A percentile compares a stretch with the other conserved stretches of the same genome.
Conservation (phyloP, 225 moss, liverwort and hornwort species). For the Neckera pumila region DNA sequence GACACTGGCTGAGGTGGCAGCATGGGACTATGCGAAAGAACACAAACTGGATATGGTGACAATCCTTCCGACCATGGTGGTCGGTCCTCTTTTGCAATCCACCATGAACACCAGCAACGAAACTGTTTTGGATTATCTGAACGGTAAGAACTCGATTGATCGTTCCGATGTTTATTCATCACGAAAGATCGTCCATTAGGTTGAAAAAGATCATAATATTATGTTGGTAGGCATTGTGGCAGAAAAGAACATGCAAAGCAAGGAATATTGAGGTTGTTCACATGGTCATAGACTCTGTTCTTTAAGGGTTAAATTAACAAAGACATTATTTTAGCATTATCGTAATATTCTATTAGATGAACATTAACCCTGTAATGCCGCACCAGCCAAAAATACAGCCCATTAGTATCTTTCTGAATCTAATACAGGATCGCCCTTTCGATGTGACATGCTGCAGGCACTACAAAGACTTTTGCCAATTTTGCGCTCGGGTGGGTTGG, state of each 20-base stretch:
- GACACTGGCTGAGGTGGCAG: conserved; percentile 59
- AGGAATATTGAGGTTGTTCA: neutral
- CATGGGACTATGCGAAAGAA: conserved; percentile 69
- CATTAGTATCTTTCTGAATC: neutral
- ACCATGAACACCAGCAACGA: conserved; percentile 63
- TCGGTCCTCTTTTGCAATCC: conserved; percentile 58
- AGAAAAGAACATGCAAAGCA: neutral
- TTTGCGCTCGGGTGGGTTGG: conserved; percentile 27
- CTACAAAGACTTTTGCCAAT: conserved; percentile 16
- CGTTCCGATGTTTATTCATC: neutral
- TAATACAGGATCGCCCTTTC: neutral
- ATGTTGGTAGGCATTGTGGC: neutral
- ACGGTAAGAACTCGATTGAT: conserved; percentile 19
- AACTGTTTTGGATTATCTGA: conserved; percentile 19
- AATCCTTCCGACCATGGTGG: conserved; percentile 48
- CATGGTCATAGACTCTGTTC: too few relatives aligned
- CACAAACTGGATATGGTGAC: conserved; percentile 57
- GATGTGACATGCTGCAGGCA: conserved; percentile 10
- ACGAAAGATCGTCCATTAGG: neutral
- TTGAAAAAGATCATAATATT: neutral
- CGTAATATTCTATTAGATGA: neutral
- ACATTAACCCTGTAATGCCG: neutral
- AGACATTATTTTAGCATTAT: neutral
- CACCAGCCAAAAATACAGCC: neutral
- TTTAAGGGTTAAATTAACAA: neutral